Base-by-base conservation (phyloP, 1,284 basidiomycete species). In the Moesziomyces antarcticus region DNA sequence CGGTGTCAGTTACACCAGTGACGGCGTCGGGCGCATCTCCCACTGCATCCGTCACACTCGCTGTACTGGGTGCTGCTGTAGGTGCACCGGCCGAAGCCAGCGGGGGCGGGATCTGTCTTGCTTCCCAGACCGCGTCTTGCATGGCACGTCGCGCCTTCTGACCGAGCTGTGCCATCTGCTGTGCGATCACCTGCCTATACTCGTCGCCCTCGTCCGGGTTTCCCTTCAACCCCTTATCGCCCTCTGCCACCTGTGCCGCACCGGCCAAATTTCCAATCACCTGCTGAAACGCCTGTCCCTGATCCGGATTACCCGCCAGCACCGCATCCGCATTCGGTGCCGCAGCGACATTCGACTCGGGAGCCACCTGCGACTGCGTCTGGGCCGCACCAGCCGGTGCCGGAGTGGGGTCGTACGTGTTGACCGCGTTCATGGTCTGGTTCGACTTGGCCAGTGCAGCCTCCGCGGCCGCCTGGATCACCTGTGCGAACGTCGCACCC, bases 131-230 rank as follows among this genome's bases (percentile, higher is more conserved):
- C 16, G 57, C 57, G 20, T 46, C 44, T 5, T 46, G 41, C 24
- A 65, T 10, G 3, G 56, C 63, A 18, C 50, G 43, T 16, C 57
- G 43, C 0, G 57, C 52, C 37, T 56, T 40, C 13, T 21, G 44
- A 8, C 68, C 62, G 21, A 71, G 55, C 33, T 50, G 45, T 3
- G 33, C 46, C 62, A 66, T 66, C 51, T 72, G 69, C 41, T 58
- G 50, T 6, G 50, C 69, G 16, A 72, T 50, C 10, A 72, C 53
- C 24, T 47, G 41, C 8, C 42, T 35, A 42, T 56, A 69, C 24
- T 30, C 52, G 44, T 58, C 50, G 5, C 62, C 62, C 37, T 65
- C 25, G 16, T 44, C 51, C 16, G 50, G 40, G 13, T 57, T 43
- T 3, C 62, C 62, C 6, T 20, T 50, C 53, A 61, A 16, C 7